Base-by-base conservation (phyloP, 2,329 filamentous ascomycete genomes). In the Plenodomus lindquistii region DNA sequence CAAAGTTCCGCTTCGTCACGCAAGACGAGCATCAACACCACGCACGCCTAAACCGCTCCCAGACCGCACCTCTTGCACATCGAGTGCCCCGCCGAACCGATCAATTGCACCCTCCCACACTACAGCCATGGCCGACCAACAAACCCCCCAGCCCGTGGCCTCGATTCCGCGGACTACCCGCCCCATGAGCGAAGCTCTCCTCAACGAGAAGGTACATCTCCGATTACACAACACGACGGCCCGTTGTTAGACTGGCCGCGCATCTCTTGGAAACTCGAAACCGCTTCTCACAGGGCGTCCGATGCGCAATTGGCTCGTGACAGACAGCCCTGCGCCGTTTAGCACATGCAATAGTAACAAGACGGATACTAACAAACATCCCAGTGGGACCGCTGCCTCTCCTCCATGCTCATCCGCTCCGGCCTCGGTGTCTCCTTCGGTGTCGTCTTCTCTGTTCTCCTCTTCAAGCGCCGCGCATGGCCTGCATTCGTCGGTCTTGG, bases 381-480 rank as follows among this genome's bases (percentile, higher is more conserved):
- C 55, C 46, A 99, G 94, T 99, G 94, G 94, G 94, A 99, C 75
- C 93, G 89, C 79, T 97, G 94, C 78, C 86, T 99, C 65, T 97
- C 94, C 65, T 97, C 95, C 71, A 85, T 97, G 76, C 85, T 99
- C 73, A 95, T 99, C 81, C 92, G 95, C 77, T 97, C 93, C 60
- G 87, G 89, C 47, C 88, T 99, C 75, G 94, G 94, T 70, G 88
- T 97, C 73, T 91, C 89, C 64, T 99, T 99, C 78, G 94, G 94
- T 73, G 88, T 99, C 74, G 90, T 99, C 77, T 97, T 99, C 82
- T 97, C 94, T 54, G 92, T 99, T 54, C 88, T 99, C 50, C 79
- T 99, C 46, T 99, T 99, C 85, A 96, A 96, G 84, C 88, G 95
- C 76, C 87, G 94, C 79, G 90, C 94, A 60, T 99, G 93, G 91